These are phyloP conservation scores for Cercospora janseana DNA, from an alignment of 2,329 filamentous ascomycete species.

Conservation along the genomic window DNA sequence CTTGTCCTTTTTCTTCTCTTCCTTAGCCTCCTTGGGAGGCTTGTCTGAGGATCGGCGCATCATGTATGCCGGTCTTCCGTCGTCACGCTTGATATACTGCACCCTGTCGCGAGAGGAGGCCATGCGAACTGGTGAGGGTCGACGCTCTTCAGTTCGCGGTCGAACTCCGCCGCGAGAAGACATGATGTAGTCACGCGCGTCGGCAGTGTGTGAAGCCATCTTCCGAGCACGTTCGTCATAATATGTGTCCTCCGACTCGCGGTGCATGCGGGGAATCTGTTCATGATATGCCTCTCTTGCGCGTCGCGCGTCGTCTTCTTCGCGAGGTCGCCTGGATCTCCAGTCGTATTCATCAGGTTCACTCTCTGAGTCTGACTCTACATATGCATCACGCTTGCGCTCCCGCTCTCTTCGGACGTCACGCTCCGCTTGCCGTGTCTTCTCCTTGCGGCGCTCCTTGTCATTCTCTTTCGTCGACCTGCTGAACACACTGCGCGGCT, in stretches of 20 bases:
- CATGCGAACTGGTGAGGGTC: conserved; percentile 31
- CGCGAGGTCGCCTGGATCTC: conserved; percentile 20
- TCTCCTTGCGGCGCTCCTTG: conserved; percentile 41
- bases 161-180: conserved; percentile 20
- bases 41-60: conserved; percentile 31
- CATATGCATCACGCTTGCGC: conserved; percentile 36
- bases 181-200: conserved; percentile 34
- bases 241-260: conserved; percentile 28
- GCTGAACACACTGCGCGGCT: conserved; percentile 13
- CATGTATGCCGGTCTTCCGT: conserved; percentile 28
- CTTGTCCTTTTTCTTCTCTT: conserved; percentile 16
- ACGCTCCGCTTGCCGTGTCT: conserved; percentile 41
- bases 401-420: conserved; percentile 43
- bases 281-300: conserved; percentile 29
- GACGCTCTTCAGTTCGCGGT: conserved; percentile 28
- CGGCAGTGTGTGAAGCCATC: conserved; percentile 28
- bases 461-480: conserved; percentile 36
- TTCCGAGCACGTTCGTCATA: conserved; percentile 31
- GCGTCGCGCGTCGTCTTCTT: conserved; percentile 30
- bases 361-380: conserved; percentile 36
- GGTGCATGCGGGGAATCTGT: conserved; percentile 25
- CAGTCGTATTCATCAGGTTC: conserved; percentile 30
- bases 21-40: conserved; percentile 17
- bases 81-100: conserved; percentile 30
- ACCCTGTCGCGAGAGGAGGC: conserved; percentile 32